These are phyloP conservation scores for Wickerhamomyces sp. DNA, from an alignment of 1,139 yeast genomes.

Conservation along the genomic window DNA sequence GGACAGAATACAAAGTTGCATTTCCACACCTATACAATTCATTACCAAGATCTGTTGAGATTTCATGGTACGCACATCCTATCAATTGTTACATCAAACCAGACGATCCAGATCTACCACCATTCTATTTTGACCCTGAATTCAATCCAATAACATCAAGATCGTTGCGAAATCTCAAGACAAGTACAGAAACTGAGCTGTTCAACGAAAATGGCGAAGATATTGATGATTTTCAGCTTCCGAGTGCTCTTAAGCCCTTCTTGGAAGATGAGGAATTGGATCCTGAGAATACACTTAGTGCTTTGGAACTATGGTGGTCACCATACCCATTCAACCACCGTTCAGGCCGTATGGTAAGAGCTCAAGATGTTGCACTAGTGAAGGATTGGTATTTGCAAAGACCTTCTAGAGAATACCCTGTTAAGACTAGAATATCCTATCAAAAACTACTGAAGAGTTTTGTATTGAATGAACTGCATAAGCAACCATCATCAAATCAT, in stretches of 20 bases:
- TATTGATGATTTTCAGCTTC: slow-evolving; percentile 33
- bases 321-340: slow-evolving; percentile 81
- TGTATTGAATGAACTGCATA: slow-evolving; percentile 68
- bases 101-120: slow-evolving; percentile 49
- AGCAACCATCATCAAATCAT: slow-evolving; percentile 33
- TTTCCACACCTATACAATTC: slow-evolving; percentile 84
- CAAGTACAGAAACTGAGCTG: slow-evolving; percentile 18
- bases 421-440: slow-evolving; percentile 79
- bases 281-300: slow-evolving; percentile 48
- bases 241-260: slow-evolving; percentile 42
- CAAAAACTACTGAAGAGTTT: slow-evolving; percentile 76
- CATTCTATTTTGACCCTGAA: slow-evolving; percentile 49
- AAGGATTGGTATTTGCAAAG: slow-evolving; percentile 81
- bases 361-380: slow-evolving; percentile 84
- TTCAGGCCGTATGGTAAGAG: slow-evolving; percentile 67
- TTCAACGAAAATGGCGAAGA: slow-evolving; percentile 31
- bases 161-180: slow-evolving; percentile 20
- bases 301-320: slow-evolving; percentile 69
- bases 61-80: slow-evolving; percentile 62
- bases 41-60: slow-evolving; percentile 58
- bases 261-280: slow-evolving; percentile 38
- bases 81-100: slow-evolving; percentile 41
- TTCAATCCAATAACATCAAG: slow-evolving; percentile 54
- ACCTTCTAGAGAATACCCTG: slow-evolving; percentile 49
- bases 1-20: slow-evolving; percentile 83